Conservation (phyloP, 345 rosid species). For the Moringa oleifera region DNA sequence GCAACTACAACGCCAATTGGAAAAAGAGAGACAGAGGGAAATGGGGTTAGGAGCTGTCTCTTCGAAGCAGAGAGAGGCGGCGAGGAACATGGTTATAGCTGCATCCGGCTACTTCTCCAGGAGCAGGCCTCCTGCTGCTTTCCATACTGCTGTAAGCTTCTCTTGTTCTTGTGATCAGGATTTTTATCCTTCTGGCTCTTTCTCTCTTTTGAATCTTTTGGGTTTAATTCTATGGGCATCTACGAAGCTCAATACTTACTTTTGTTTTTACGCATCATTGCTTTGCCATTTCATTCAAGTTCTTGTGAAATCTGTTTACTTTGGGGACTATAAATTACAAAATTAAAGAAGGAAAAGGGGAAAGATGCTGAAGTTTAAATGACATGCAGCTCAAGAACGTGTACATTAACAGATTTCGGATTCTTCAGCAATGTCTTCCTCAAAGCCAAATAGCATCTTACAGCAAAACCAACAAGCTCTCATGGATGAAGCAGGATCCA, state of each 20-base stretch:
- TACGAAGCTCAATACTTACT: background rate
- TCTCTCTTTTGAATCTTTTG: background rate
- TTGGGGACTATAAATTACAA: no score
- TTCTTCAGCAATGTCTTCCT: background rate
- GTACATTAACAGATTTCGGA: background rate
- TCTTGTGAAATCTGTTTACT: no score
- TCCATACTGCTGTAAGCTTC: constrained; percentile 23
- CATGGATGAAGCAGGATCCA: background rate
- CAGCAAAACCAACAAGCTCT: background rate
- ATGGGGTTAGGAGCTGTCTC: constrained; percentile 35
- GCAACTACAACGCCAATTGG: no score
- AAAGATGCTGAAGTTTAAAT: background rate
- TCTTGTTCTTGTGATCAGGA: background rate
- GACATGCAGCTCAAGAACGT: background rate
- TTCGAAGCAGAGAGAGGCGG: constrained; percentile 51
- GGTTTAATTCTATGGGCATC: background rate
- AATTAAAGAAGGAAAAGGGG: background rate
- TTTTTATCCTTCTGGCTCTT: background rate
- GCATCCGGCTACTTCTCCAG: constrained; percentile 66
- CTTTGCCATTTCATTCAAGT: background rate
- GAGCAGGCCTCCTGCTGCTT: constrained; percentile 22
- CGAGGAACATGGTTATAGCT: constrained; percentile 50
- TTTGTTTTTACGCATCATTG: background rate
- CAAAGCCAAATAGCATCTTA: background rate
- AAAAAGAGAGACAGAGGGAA: background rate